phyloP scores from a whole-genome alignment of 768 basidiomycete species.

The Boletus eberwhitei region DNA sequence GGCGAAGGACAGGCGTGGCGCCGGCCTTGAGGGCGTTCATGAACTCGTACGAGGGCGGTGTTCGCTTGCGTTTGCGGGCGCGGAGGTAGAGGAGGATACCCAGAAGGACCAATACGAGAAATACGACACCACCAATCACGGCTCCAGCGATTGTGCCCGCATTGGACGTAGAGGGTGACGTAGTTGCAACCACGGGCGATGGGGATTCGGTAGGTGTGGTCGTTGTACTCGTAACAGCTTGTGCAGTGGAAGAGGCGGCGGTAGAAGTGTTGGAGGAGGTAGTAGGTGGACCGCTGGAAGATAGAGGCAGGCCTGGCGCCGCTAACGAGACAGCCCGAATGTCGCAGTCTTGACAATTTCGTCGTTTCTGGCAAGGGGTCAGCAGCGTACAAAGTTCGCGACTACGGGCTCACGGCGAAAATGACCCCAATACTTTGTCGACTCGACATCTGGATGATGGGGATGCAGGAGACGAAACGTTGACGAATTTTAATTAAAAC shows the following conservation, averaged over 20 bases:
- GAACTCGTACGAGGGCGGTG: slow-evolving; percentile 63
- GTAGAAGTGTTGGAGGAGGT: neutral
- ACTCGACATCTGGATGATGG: slow-evolving; percentile 6
- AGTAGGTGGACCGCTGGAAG: neutral
- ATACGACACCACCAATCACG: slow-evolving; percentile 46
- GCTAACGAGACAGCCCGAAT: too few relatives aligned
- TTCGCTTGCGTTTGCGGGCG: slow-evolving; percentile 38
- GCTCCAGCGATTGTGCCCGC: slow-evolving; percentile 53
- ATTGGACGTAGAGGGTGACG: slow-evolving; percentile 11
- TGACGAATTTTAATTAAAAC: neutral
- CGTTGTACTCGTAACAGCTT: neutral
- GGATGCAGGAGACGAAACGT: neutral
- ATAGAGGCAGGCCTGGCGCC: too few relatives aligned
- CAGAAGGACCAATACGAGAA: slow-evolving; percentile 35
- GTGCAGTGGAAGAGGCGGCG: neutral
- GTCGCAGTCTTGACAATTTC: neutral
- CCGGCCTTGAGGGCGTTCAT: slow-evolving; percentile 31
- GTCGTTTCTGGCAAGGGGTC: slow-evolving; percentile 5
- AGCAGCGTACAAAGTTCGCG: neutral
- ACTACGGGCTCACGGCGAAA: slow-evolving; percentile 2
- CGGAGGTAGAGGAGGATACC: slow-evolving; percentile 41
- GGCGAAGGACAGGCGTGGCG: slow-evolving; percentile 24
- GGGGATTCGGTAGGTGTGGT: neutral
- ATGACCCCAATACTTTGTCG: neutral
- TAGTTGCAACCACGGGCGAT: slow-evolving; percentile 3